Percentiles rank a stretch among this genome's conserved stretches.
phyloP scores from a whole-genome alignment of 1,139 yeast species.

The Nakaseomyces nivariensis region DNA sequence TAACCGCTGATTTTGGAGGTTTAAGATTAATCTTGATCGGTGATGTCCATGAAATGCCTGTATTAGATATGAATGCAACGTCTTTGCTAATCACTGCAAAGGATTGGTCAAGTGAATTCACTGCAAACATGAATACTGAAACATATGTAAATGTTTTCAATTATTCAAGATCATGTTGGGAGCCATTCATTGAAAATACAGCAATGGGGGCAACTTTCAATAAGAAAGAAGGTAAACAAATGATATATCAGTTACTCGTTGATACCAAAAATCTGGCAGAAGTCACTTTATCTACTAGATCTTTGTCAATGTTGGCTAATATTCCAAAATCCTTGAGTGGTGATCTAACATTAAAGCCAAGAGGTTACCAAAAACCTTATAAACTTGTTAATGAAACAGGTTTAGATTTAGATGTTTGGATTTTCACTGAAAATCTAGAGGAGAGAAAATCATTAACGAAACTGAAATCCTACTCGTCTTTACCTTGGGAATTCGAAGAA shows the following conservation, averaged over 20 bases:
- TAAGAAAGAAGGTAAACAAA: conserved; percentile 36
- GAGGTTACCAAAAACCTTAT: conserved; percentile 82
- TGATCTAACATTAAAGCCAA: conserved; percentile 42
- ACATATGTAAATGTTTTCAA: conserved; percentile 74
- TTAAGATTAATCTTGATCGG: conserved; percentile 82
- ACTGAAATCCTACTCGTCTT: conserved; percentile 41
- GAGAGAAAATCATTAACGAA: conserved; percentile 27
- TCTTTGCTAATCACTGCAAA: conserved; percentile 64
- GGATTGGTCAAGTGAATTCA: conserved; percentile 86
- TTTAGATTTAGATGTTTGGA: conserved; percentile 67
- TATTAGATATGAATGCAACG: conserved; percentile 66
- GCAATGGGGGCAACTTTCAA: conserved; percentile 67
- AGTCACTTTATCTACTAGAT: conserved; percentile 69
- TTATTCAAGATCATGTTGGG: conserved; percentile 92
- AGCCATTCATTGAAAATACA: conserved; percentile 87
- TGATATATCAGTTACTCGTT: conserved; percentile 43
- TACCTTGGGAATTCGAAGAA: conserved; percentile 91
- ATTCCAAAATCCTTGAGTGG: conserved; percentile 50
- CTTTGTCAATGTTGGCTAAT: conserved; percentile 68
- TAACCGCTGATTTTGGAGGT: conserved; percentile 69
- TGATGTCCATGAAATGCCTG: conserved; percentile 88
- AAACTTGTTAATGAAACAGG: conserved; percentile 80
- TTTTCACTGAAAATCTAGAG: conserved; percentile 34
- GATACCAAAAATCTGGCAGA: conserved; percentile 71
- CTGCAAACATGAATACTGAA: conserved; percentile 60